phyloP scores from a whole-genome alignment of 1,284 basidiomycete species.

The Mycosarcoma mackinlayi region DNA sequence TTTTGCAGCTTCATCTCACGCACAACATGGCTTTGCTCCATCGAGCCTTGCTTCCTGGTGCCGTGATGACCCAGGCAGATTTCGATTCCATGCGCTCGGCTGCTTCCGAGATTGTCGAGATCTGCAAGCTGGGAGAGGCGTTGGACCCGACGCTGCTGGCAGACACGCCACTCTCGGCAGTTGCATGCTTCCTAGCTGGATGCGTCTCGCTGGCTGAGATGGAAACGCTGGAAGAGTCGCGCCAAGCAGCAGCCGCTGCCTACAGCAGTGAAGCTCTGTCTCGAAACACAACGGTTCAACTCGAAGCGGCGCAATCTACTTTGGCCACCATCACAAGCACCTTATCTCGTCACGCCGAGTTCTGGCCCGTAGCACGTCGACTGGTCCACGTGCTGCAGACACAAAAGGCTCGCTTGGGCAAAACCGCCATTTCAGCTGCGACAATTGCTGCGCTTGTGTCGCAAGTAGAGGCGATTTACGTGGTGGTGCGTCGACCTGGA shows the following conservation, averaged over 20 bases:
- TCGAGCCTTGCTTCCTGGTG: slow-evolving; percentile 21
- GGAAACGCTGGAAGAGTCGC: slow-evolving; percentile 20
- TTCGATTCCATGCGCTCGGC: slow-evolving; percentile 33
- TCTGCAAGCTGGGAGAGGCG: slow-evolving; percentile 27
- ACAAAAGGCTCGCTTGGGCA: slow-evolving; percentile 5
- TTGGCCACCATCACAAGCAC: slow-evolving; percentile 19
- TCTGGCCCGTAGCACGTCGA: slow-evolving; percentile 31
- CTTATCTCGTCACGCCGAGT: slow-evolving; percentile 20
- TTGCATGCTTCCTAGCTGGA: slow-evolving; percentile 27
- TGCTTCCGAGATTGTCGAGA: slow-evolving; percentile 30
- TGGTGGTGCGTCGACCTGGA: slow-evolving; percentile 34
- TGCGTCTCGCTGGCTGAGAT: slow-evolving; percentile 32
- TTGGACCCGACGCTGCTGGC: slow-evolving; percentile 22
- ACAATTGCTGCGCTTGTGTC: slow-evolving; percentile 16
- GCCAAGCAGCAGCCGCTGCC: slow-evolving; percentile 4
- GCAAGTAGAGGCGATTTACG: slow-evolving; percentile 40
- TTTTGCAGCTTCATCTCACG: slow-evolving; percentile 41
- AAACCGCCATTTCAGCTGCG: background rate
- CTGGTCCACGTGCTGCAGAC: slow-evolving; percentile 21
- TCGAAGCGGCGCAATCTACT: slow-evolving; percentile 12
- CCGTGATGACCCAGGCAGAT: slow-evolving; percentile 21
- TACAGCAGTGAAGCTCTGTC: background rate
- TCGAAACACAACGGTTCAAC: slow-evolving; percentile 1
- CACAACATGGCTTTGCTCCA: slow-evolving; percentile 35
- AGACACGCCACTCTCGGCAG: slow-evolving; percentile 29